Evolutionary conservation across 2,329 filamentous ascomycete genomes (phyloP), one percentile per base, ranked within the genome.

Genomic region (Leptographium lundbergii): DNA sequence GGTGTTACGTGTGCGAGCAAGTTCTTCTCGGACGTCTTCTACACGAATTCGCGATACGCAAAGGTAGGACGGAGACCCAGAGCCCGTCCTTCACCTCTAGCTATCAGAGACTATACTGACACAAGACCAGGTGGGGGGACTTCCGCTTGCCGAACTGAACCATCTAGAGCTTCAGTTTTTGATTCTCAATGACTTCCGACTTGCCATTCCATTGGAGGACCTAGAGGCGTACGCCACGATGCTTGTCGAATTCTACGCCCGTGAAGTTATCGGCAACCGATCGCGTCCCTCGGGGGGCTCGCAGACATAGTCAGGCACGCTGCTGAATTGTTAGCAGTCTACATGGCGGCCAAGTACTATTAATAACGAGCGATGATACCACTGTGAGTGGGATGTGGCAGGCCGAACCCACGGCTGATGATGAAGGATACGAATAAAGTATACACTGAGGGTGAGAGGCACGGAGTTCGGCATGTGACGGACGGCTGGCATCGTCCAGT

Each of bases 1-100:
- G 94, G 92, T 42, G 94, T 99, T 52, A 99, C 94, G 3, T 97
- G 94, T 72, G 91, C 94, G 6, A 97, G 92, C 81, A 99, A 99
- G 73, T 99, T 97, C 79, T 99, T 99, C 74, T 97, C 92, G 6
- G 83, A 99, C 74, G 92, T 97, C 48, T 99, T 99, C 68, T 99
- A 97, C 71, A 99, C 94, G 11, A 99, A 99, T 73, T 97, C 94
- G 59, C 84, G 94, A 84, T 99, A 99, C 71, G 94, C 94, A 61
- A 99, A 97, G 88, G 94, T 96, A 79, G 63, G 78, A 74, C 34
- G 29, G 51, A 19, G 36, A 5, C 14, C 39, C 29, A 52, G 27
- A 24, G 52, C 24, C 45, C 22, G 11, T 10, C 7, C 19, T n/a
- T 45, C 42, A 19, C 42, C 4, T 19, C 17, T 53, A 5, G 17